Evolutionary conservation across 805 yeast genomes (phyloP).

Genomic region (Zygoascus tannicola): DNA sequence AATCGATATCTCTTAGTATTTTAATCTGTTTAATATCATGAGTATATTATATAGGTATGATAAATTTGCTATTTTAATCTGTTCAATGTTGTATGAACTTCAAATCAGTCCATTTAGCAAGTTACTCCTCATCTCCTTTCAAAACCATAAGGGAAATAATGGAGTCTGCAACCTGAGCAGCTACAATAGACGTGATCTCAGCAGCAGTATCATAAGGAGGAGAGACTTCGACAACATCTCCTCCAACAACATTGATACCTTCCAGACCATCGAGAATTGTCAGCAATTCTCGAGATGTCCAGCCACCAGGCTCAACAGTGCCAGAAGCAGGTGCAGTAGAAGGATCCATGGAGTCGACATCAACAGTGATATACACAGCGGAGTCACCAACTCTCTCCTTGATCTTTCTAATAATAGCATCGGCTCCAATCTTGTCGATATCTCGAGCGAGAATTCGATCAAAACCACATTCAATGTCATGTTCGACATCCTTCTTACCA

Average conservation of each 20-base stretch:
- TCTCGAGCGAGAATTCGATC: slow-evolving; percentile 57
- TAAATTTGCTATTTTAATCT: no score
- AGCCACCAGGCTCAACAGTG: slow-evolving; percentile 46
- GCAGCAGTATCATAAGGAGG: slow-evolving; percentile 53
- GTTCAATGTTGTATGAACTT: no score
- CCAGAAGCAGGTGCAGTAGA: slow-evolving; percentile 46
- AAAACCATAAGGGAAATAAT: slow-evolving; percentile 28
- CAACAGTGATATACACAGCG: slow-evolving; percentile 25
- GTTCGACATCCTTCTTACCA: slow-evolving; percentile 40
- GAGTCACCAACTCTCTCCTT: slow-evolving; percentile 19
- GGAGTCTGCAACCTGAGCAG: slow-evolving; percentile 42
- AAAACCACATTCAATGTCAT: slow-evolving; percentile 56
- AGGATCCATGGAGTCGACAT: slow-evolving; percentile 45
- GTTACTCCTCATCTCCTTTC: slow-evolving; percentile 1
- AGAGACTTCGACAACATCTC: slow-evolving; percentile 64
- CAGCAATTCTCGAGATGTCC: slow-evolving; percentile 44
- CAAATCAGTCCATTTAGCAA: no score
- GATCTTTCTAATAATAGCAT: slow-evolving; percentile 43
- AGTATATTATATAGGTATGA: no score
- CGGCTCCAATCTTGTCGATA: slow-evolving; percentile 51
- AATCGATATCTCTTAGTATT: not conserved
- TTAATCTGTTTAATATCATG: no score
- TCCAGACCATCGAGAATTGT: slow-evolving; percentile 50
- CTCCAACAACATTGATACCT: slow-evolving; percentile 56
- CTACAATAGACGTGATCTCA: slow-evolving; percentile 48